Evolutionary conservation across 768 basidiomycete species (phyloP), one percentile per base, ranked within the genome.

Genomic region (Infundibulicybe gibba): DNA sequence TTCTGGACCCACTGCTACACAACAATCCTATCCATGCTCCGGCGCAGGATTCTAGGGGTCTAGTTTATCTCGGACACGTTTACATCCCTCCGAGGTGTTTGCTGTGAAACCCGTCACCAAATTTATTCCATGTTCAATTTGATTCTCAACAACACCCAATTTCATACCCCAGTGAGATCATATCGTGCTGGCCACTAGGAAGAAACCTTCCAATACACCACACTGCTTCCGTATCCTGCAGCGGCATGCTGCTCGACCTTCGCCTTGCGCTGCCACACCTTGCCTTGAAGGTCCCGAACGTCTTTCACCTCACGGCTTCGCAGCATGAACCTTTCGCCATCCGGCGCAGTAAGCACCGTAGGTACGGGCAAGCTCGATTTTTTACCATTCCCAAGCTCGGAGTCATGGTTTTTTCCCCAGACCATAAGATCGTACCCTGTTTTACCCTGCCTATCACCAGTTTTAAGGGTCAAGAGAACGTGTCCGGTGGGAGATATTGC

Each of bases 401-500:
- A 84, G 31, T 84, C 78, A 40, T 80, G 75, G 54, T 89, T 90
- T 48, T 74, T 73, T 2, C 90, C 90, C 87, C 86, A 91, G 0
- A 71, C 76, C 38, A 85, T 62, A 32, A 91, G 65, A 61, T 91
- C 90, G 43, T 79, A 75, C 2, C 85, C 82, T 12, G 72, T 76
- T 34, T 77, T 76, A 10, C 71, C 68, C 3, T 76, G 61, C 14
- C 56, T 74, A 13, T 69, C 69, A 4, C 64, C 56, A 6, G 88
- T 87, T 50, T 90, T 81, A 39, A 95, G 67, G 8, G 87, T 79
- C 38, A 85, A 71, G 20, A 92, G 69, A 42, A 88, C 78, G 62
- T 94, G 92, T 0, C 90, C 85, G 1, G 79, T 84, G 0, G 82
- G 78, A 12, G 87, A 86, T 38, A 92, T 75, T 1, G 80, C 80